Base-by-base conservation (phyloP, 1,139 yeast genomes). In the Sugiyamaella grinbergsii region DNA sequence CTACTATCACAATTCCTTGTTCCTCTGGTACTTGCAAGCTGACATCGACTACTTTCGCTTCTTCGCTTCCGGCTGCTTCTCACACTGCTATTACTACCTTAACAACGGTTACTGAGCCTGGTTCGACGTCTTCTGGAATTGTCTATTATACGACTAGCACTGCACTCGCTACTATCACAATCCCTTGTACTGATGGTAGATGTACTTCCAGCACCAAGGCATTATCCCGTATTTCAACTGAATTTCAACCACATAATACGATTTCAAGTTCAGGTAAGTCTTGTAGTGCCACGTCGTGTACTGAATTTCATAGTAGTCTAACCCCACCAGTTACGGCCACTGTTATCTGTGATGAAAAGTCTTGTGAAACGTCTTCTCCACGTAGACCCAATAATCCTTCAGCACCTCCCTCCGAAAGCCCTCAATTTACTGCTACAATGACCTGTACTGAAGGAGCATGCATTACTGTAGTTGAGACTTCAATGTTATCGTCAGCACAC, bases 131-230 rank as follows among this genome's bases (percentile, higher is more conserved):
- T 6, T 42, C 26, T 8, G 47, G 43, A 7, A 28, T 36, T 18
- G 47, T 48, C 18, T 15, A 18, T 18, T 48, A 42, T 34, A 41
- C 44, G 15, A 48, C 54, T 16, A 20, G 26, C 4, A 45, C 33
- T 24, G 20, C 29, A 3, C 24, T 22, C 3, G 31, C 29, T n/a
- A 40, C 36, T 23, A 13, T 39, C 3, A 39, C 42, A n/a, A 13
- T 39, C 8, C 33, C 42, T 24, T 50, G 53, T 26, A 20, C 47
- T 13, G 20, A 19, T 11, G 31, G 31, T 20, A 16, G 20, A 15
- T 39, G 42, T 19, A 20, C n/a, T 15, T 2, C 8, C n/a, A 23
- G 22, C 2, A 7, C 22, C 42, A 2, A 20, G 32, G 11, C 8
- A 4, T 19, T 6, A 18, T 16, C 18, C n/a, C n/a, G n/a, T n/a